Evolutionary conservation across 768 basidiomycete species (phyloP).

Genomic region (Boletus rubescentipes): DNA sequence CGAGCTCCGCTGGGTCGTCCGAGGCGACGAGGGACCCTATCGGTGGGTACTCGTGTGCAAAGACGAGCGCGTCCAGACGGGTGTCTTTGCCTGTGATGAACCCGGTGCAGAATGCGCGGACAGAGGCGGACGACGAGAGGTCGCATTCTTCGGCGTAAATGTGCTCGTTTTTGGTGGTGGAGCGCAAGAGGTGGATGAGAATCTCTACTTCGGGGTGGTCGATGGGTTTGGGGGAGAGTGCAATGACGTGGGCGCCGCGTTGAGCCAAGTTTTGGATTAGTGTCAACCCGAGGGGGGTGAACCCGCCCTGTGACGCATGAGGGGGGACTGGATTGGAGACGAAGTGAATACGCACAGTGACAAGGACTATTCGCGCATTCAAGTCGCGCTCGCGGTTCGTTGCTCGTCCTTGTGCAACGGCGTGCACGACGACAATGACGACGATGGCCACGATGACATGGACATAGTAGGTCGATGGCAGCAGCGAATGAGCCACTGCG

Average conservation of each 20-base stretch:
- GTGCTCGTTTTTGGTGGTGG: slow-evolving; percentile 68
- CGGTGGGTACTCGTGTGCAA: slow-evolving; percentile 73
- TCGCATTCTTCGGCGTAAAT: slow-evolving; percentile 83
- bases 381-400: slow-evolving; percentile 74
- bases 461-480: slow-evolving; percentile 58
- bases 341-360: slow-evolving; percentile 53
- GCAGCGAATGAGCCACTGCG: slow-evolving; percentile 38
- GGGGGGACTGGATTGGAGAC: neutral
- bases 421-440: slow-evolving; percentile 47
- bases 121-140: slow-evolving; percentile 59
- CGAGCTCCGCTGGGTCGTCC: slow-evolving; percentile 32
- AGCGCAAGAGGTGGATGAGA: slow-evolving; percentile 64
- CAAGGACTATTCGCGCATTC: slow-evolving; percentile 65
- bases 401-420: slow-evolving; percentile 66
- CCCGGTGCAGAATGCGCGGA: slow-evolving; percentile 65
- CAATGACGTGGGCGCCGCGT: slow-evolving; percentile 79
- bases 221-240: slow-evolving; percentile 61
- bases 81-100: slow-evolving; percentile 67
- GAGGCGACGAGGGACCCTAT: slow-evolving; percentile 49
- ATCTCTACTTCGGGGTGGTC: slow-evolving; percentile 48
- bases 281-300: slow-evolving; percentile 71
- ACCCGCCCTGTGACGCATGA: slow-evolving; percentile 55
- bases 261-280: slow-evolving; percentile 64
- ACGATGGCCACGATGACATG: slow-evolving; percentile 49
- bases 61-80: slow-evolving; percentile 75